Evolutionary conservation across 179 eudicot genomes (phyloP).

Genomic region (Carnegiea gigantea): DNA sequence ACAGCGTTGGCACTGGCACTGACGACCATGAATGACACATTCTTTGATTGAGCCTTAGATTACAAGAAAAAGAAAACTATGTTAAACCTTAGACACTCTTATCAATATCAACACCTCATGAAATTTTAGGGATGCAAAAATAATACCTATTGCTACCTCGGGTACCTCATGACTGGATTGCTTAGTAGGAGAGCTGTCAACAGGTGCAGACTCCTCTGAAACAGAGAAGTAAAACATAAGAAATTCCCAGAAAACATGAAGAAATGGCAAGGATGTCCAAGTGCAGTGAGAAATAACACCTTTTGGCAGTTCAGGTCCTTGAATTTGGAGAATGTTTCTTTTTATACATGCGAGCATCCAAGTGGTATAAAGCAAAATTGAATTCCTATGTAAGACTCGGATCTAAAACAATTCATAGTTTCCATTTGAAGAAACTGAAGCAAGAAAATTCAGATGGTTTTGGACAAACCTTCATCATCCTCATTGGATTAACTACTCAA

Average conservation of each 20-base stretch:
- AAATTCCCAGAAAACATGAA: background rate
- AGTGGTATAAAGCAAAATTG: background rate
- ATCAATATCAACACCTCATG: background rate
- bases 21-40: background rate
- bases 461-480: too few species aligned
- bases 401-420: background rate
- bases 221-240: background rate
- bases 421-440: too few species aligned
- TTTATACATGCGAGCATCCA: background rate
- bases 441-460: too few species aligned
- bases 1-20: background rate
- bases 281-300: background rate
- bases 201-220: background rate
- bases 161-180: background rate
- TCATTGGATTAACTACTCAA: too few species aligned
- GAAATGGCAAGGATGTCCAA: background rate
- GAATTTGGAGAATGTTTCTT: background rate
- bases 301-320: background rate
- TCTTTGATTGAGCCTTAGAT: background rate
- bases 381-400: background rate
- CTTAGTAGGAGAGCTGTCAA: background rate
- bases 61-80: background rate
- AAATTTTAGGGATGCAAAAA: background rate
- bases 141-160: background rate
- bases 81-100: background rate